A percentile compares a stretch with the other conserved stretches of the same genome.
phyloP scores from a whole-genome alignment of 352 stramenopile genomes.

The Phytophthora litchii region DNA sequence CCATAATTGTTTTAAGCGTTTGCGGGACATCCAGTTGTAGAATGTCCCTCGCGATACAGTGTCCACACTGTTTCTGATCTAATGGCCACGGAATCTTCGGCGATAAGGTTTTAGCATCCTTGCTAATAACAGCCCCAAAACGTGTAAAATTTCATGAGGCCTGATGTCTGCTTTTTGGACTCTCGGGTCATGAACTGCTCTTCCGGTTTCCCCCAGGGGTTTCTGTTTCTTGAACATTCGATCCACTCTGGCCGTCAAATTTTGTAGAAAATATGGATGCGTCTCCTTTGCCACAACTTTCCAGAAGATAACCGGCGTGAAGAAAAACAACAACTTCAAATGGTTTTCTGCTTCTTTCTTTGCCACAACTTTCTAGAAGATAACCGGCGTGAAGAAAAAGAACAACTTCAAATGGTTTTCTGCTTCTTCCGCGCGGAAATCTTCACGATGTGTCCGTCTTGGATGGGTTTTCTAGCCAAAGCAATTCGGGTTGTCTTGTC shows the following conservation, averaged over 20 bases:
- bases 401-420: no score
- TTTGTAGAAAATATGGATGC: conserved; percentile 1
- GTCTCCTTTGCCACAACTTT: neutral
- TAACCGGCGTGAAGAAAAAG: no score
- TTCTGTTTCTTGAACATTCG: neutral
- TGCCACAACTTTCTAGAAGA: no score
- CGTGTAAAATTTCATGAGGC: neutral
- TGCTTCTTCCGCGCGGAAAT: no score
- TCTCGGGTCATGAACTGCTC: conserved; percentile 4
- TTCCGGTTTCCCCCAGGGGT: neutral
- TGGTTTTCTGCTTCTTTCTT: no score
- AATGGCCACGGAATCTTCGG: neutral
- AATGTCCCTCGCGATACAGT: neutral
- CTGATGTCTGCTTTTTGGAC: conserved; percentile 5
- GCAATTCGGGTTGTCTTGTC: no score
- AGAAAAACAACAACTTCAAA: conserved; percentile 9
- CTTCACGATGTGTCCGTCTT: no score
- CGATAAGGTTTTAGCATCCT: neutral
- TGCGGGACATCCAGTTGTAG: neutral
- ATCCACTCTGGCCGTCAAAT: neutral
- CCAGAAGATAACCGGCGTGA: conserved; percentile 5
- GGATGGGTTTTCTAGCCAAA: no score
- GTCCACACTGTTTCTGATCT: neutral
- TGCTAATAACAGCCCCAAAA: neutral
- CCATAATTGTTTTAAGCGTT: neutral